phyloP scores from a whole-genome alignment of 192 early-diverging fungal species.

The Coemansia sp. region DNA sequence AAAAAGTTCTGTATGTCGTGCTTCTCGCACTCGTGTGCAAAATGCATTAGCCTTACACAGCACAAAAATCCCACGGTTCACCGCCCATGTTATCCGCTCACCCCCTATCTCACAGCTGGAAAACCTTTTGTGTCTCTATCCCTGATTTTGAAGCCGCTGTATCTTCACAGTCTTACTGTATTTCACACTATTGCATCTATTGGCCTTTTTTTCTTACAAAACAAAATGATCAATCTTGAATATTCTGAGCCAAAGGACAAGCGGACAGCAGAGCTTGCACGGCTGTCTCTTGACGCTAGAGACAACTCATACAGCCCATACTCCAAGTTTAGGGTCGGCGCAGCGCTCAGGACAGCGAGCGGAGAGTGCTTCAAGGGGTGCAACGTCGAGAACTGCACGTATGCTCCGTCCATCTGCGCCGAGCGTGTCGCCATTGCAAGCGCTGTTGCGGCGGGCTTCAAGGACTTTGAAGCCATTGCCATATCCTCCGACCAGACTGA shows the following conservation, averaged over 20 bases:
- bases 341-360: constrained; percentile 70
- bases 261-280: constrained; percentile 21
- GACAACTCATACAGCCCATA: constrained; percentile 85
- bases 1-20: no score
- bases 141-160: not conserved
- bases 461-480: constrained; percentile 71
- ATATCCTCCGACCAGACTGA: constrained; percentile 66
- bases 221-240: constrained; percentile 18
- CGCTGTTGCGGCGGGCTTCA: constrained; percentile 83
- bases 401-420: constrained; percentile 85
- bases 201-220: not conserved
- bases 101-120: no score
- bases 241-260: constrained; percentile 29
- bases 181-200: not conserved
- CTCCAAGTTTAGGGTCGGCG: constrained; percentile 90
- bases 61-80: no score
- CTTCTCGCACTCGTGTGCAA: no score
- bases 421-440: constrained; percentile 89
- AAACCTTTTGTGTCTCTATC: not conserved
- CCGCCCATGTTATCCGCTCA: no score
- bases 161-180: not conserved
- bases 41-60: no score
- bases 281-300: constrained; percentile 57
- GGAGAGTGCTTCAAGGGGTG: constrained; percentile 71
- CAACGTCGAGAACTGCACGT: constrained; percentile 91